These are phyloP conservation scores for Setaria italica DNA, from an alignment of 202 grass and related monocot species.

Conservation along the genomic window DNA sequence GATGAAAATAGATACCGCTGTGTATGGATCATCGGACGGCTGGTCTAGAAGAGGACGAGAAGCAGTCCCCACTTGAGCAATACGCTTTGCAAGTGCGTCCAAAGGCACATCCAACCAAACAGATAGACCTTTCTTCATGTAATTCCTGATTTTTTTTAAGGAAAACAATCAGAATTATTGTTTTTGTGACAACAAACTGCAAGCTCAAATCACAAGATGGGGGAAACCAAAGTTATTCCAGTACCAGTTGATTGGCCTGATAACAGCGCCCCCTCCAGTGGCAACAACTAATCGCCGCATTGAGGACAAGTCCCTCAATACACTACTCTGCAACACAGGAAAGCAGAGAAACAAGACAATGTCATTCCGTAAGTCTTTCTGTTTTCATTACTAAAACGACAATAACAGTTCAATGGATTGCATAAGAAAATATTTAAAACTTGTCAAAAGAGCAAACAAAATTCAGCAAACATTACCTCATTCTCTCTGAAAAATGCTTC, in stretches of 20 bases:
- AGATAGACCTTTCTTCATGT: constrained; percentile 89
- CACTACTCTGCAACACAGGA: constrained; percentile 66
- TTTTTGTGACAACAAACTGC: constrained; percentile 3
- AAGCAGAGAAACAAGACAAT: constrained; percentile 18
- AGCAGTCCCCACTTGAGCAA: constrained; percentile 84
- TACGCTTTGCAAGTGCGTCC: constrained; percentile 83
- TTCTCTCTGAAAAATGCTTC: constrained; percentile 86
- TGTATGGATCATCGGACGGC: constrained; percentile 83
- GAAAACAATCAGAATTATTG: background rate
- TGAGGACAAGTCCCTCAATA: constrained; percentile 81
- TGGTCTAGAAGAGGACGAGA: constrained; percentile 93
- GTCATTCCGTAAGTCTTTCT: constrained; percentile 14
- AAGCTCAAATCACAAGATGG: background rate
- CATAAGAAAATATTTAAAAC: background rate
- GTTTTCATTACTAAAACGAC: background rate
- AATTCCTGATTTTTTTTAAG: constrained; percentile 56
- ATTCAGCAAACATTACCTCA: constrained; percentile 55
- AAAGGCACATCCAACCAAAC: constrained; percentile 97
- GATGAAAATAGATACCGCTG: constrained; percentile 56
- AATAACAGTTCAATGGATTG: background rate
- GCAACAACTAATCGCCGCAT: constrained; percentile 94
- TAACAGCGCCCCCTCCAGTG: constrained; percentile 91
- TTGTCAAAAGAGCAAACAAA: background rate
- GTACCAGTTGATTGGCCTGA: constrained; percentile 95
- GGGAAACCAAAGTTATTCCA: background rate